Conservation (phyloP, 2,329 filamentous ascomycete species). For the Arachnomyces sp. region DNA sequence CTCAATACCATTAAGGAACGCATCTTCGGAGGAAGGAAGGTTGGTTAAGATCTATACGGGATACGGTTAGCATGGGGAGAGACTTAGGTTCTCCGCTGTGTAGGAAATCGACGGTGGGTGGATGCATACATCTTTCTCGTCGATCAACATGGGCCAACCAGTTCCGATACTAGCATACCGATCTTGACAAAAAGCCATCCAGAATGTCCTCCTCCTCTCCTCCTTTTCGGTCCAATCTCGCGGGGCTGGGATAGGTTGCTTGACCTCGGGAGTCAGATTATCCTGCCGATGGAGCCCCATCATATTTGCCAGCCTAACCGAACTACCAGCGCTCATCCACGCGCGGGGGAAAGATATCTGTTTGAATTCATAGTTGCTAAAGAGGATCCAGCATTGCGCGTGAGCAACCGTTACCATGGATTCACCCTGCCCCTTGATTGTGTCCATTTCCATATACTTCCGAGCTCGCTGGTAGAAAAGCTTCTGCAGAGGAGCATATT, state of each 20-base stretch:
- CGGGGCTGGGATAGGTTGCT: conserved; percentile 77
- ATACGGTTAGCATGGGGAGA: conserved; percentile 13
- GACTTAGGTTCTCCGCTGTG: background rate
- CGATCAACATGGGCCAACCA: conserved; percentile 91
- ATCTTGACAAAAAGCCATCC: conserved; percentile 86
- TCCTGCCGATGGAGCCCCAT: conserved; percentile 85
- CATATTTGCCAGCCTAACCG: conserved; percentile 78
- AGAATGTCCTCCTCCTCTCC: conserved; percentile 85
- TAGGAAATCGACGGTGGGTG: background rate
- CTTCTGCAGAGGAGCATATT: conserved; percentile 68
- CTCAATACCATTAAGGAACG: conserved; percentile 70
- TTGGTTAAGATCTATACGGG: conserved; percentile 61
- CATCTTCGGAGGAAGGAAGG: conserved; percentile 73
- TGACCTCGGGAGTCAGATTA: conserved; percentile 74
- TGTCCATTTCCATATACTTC: conserved; percentile 83
- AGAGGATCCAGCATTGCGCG: conserved; percentile 73
- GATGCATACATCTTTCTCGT: conserved; percentile 66
- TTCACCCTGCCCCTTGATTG: conserved; percentile 88
- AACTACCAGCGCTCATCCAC: conserved; percentile 83
- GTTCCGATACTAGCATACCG: conserved; percentile 93
- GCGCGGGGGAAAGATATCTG: conserved; percentile 95
- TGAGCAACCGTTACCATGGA: conserved; percentile 77
- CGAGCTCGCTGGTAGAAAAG: conserved; percentile 84
- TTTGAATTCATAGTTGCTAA: conserved; percentile 86
- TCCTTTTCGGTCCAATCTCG: conserved; percentile 92